phyloP scores from a whole-genome alignment of 2,329 filamentous ascomycete species.

The Myriosclerotinia scirpicola region DNA sequence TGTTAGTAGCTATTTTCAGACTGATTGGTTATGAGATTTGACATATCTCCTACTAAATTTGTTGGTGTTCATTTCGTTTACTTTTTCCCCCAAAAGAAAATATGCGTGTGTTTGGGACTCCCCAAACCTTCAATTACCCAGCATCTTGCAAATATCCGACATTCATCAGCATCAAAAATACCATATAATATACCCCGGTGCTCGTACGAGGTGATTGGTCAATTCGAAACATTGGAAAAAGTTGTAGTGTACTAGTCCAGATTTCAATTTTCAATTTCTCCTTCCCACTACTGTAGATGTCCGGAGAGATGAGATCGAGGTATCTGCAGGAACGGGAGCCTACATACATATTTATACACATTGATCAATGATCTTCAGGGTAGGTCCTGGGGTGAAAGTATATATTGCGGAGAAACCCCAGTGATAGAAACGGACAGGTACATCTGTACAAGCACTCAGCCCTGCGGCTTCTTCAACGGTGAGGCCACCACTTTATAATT shows the following conservation, averaged over 20 bases:
- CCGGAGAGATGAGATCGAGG: slow-evolving; percentile 33
- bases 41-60: slow-evolving; percentile 20
- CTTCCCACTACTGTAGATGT: slow-evolving; percentile 28
- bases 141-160: neutral
- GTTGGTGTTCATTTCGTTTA: slow-evolving; percentile 2
- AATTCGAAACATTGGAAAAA: slow-evolving; percentile 27
- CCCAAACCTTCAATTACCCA: neutral
- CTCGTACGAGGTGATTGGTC: slow-evolving; percentile 30
- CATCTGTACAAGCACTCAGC: slow-evolving; percentile 32
- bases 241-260: slow-evolving; percentile 24
- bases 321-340: slow-evolving; percentile 37
- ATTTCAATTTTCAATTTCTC: slow-evolving; percentile 28
- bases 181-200: slow-evolving; percentile 11
- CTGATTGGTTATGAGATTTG: slow-evolving; percentile 22
- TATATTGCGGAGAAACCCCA: slow-evolving; percentile 29
- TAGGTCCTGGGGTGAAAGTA: slow-evolving; percentile 36
- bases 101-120: neutral
- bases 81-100: slow-evolving; percentile 27
- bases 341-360: slow-evolving; percentile 36
- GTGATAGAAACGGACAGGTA: slow-evolving; percentile 23
- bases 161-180: neutral
- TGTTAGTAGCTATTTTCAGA: slow-evolving; percentile 20
- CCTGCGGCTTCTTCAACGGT: slow-evolving; percentile 36
- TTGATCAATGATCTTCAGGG: slow-evolving; percentile 26
- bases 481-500: slow-evolving; percentile 29